Base-by-base conservation (phyloP, 148 eudicot species). In the Silene conica region DNA sequence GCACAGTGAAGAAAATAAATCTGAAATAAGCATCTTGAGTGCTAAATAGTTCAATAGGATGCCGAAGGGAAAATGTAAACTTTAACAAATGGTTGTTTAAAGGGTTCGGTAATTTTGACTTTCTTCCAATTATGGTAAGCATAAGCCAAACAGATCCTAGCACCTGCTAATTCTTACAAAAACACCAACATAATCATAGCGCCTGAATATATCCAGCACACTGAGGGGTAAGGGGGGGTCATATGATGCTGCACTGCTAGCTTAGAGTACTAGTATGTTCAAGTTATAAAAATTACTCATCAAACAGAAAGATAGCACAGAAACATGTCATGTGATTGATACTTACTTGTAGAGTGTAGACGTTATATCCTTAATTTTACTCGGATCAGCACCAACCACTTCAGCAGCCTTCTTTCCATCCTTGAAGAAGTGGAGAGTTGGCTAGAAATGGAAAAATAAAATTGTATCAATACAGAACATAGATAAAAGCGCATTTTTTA, bases 361-460 rank as follows among this genome's bases (percentile, higher is more conserved):
- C 67, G 85, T 78, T 75, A 85, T 78, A 28, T 88, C 82, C 77
- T 69, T 90, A 63, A 90, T 67, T 56, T 57, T 81, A 63, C 71
- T 73, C 38, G 86, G 62, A 79, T 90, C 91, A 68, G 92, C 91
- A 22, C 95, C 95, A 67, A 86, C 52, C 62, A 90, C 85, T 80
- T 90, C 91, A 5, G 83, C 77, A 52, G 82, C 88, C 81, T 86
- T 90, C 77, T 80, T 85, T 34, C 95, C 95, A 72, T 83, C 69
- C 74, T 81, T 82, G 65, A 83, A 88, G 80, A 88, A 86, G 80
- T 84, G 88, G 69, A 88, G 80, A 41, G 92, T 88, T 6, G 92
- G 92, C 92, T 88, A 81, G 78, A 81, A 18, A 61, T 8, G 50
- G 71, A 23, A 79, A 79, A 31, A 38, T 5, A 52, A 9, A 48